Conservation (phyloP, 495 filamentous ascomycete genomes). For the Aspergillus campestris region DNA sequence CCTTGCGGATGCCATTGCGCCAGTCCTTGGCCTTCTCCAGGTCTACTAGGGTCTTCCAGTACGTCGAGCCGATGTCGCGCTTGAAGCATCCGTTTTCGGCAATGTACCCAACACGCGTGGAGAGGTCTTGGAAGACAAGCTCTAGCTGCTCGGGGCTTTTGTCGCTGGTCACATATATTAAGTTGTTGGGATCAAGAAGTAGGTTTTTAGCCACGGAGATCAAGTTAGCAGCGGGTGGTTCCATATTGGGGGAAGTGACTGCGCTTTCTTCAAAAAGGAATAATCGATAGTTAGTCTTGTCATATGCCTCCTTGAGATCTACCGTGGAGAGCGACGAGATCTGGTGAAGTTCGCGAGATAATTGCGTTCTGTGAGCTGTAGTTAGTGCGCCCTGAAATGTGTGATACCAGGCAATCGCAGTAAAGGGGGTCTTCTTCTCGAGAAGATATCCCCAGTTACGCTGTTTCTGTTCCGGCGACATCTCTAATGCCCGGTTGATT, state of each 20-base stretch:
- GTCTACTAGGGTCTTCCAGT: slow-evolving; percentile 64
- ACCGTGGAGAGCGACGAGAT: slow-evolving; percentile 62
- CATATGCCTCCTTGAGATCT: slow-evolving; percentile 52
- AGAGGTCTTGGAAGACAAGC: slow-evolving; percentile 52
- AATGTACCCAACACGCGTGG: slow-evolving; percentile 61
- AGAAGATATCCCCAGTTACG: slow-evolving; percentile 64
- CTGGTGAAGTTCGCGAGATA: slow-evolving; percentile 58
- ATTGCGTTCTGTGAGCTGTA: slow-evolving; percentile 59
- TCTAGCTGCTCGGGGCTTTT: slow-evolving; percentile 73
- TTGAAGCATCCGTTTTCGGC: slow-evolving; percentile 87
- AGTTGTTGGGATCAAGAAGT: slow-evolving; percentile 58
- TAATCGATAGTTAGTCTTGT: slow-evolving; percentile 47
- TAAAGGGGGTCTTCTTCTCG: slow-evolving; percentile 59
- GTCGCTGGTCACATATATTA: slow-evolving; percentile 76
- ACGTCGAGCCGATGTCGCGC: slow-evolving; percentile 43
- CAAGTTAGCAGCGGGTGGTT: slow-evolving; percentile 55
- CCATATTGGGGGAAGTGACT: slow-evolving; percentile 57
- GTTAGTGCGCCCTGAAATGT: slow-evolving; percentile 51
- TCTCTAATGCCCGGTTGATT: slow-evolving; percentile 67
- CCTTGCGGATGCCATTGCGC: slow-evolving; percentile 63
- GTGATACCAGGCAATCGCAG: slow-evolving; percentile 66
- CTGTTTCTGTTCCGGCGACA: slow-evolving; percentile 60
- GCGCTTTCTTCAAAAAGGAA: slow-evolving; percentile 82
- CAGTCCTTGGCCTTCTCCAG: slow-evolving; percentile 52
- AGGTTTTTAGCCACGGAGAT: slow-evolving; percentile 61